Base-by-base conservation (phyloP, 2,329 filamentous ascomycete species). In the Xylaria multiplex region DNA sequence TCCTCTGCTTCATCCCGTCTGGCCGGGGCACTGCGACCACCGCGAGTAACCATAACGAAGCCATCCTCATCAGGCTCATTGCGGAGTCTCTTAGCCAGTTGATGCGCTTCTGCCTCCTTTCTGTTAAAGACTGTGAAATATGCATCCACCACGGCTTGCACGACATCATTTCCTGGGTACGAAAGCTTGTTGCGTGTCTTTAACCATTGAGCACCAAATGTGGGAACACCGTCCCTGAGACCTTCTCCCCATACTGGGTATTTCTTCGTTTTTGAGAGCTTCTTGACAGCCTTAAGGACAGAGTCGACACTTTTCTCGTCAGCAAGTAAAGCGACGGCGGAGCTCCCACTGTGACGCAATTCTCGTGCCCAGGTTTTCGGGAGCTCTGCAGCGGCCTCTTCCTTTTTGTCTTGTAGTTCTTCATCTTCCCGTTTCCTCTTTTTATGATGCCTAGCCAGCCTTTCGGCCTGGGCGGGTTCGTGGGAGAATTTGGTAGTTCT, bases 61-160 rank as follows among this genome's bases (percentile, higher is more conserved):
- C 96, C 96, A 78, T 99, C 96, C 75, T 93, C 94, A 78, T 99
- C 96, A 0, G 95, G 93, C 74, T 93, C 90, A 71, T 91, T 90
- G 67, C 92, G 88, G 67, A 90, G 82, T 62, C 86, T 82, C 80
- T 87, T 89, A 76, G 81, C 91, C 76, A 83, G 85, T 80, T 82
- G 89, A 70, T 75, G 85, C 72, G 83, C 90, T 79, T 83, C 90
- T 80, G 78, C 88, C 83, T 86, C 91, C 81, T 83, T 92, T 81
- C 76, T 86, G 81, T 84, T 91, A 81, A 93, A 98, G n/a, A 89
- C 84, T 24, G 87, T 86, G 85, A 98, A 97, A 82, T 93, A 98
- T 42, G 90, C 88, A 75, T 97, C 93, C 27, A 97, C 90, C 3
- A 88, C 86, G 45, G 84, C 81, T 74, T 96, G 89, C n/a, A 97